Evolutionary conservation across 176 grass and related monocot species (phyloP).

Genomic region (Carex myosuroides): DNA sequence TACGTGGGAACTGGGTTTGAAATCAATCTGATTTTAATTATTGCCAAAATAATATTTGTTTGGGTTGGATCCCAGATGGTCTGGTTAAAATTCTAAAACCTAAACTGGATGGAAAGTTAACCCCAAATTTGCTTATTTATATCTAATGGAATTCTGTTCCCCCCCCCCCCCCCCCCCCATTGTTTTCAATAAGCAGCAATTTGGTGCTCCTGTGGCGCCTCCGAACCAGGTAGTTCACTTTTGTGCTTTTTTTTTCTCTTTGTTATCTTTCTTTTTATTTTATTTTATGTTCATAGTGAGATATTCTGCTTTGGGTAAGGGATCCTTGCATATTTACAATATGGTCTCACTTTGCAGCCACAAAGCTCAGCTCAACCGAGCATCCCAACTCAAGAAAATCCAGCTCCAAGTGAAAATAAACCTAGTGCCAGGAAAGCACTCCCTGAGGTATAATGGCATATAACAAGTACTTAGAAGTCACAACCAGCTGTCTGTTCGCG

Average conservation of each 20-base stretch:
- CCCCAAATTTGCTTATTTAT: not conserved
- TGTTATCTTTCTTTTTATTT: not conserved
- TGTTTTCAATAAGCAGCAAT: not conserved
- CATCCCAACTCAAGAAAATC: constrained; percentile 33
- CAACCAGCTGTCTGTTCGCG: not conserved
- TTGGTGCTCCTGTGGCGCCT: not conserved
- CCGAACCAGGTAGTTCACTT: not conserved
- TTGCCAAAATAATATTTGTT: not conserved
- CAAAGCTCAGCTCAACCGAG: constrained; percentile 32
- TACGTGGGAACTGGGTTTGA: not conserved
- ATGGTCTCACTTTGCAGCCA: constrained; percentile 18
- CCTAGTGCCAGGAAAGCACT: constrained; percentile 65
- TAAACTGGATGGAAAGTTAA: not conserved
- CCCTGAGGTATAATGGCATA: constrained; percentile 52
- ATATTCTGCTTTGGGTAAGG: not conserved
- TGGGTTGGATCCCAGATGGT: not conserved
- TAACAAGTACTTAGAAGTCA: not conserved
- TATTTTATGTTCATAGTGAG: not conserved
- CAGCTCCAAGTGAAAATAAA: constrained; percentile 50
- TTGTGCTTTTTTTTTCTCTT: not conserved
- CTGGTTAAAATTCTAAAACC: not conserved
- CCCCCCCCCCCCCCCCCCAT: too few relatives aligned
- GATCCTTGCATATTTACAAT: not conserved
- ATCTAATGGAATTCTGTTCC: not conserved
- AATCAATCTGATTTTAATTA: not conserved